Percentiles rank a stretch among this genome's conserved stretches.
Conservation (phyloP, 2,329 filamentous ascomycete species). For the Penicillium concentricum region DNA sequence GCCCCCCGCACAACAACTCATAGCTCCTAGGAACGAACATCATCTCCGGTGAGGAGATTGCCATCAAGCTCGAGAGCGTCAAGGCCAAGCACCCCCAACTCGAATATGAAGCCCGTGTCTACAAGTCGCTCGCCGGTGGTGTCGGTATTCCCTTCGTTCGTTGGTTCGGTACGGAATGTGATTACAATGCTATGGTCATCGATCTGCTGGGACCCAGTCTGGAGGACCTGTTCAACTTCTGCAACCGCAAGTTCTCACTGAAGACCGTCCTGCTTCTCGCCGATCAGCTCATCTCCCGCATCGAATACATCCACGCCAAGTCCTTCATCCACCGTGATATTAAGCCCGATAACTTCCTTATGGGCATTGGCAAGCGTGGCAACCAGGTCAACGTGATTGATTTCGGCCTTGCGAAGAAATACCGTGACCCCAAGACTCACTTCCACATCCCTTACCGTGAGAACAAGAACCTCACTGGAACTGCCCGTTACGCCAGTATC, state of each 20-base stretch:
- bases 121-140: conserved; percentile 84
- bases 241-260: conserved; percentile 98
- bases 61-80: conserved; percentile 98
- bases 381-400: conserved; percentile 99
- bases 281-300: conserved; percentile 97
- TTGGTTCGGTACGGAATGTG: conserved; percentile 99
- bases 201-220: conserved; percentile 92
- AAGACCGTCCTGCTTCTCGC: conserved; percentile 97
- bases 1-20: conserved; percentile 11
- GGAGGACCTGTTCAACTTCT: conserved; percentile 99
- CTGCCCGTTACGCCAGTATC: conserved; percentile 96
- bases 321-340: conserved; percentile 99
- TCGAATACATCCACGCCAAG: conserved; percentile 99
- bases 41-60: conserved; percentile 98
- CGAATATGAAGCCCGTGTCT: conserved; percentile 94
- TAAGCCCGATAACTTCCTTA: conserved; percentile 99
- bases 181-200: conserved; percentile 99
- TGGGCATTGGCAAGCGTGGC: conserved; percentile 98
- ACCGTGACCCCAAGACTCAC: conserved; percentile 98
- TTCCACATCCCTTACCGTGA: conserved; percentile 99
- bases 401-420: conserved; percentile 99
- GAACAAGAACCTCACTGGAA: conserved; percentile 99
- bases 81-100: conserved; percentile 99
- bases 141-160: conserved; percentile 98
- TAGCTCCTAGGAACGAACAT: conserved; percentile 82